phyloP scores from a whole-genome alignment of 2,329 filamentous ascomycete species.

The Claviceps spartinae region DNA sequence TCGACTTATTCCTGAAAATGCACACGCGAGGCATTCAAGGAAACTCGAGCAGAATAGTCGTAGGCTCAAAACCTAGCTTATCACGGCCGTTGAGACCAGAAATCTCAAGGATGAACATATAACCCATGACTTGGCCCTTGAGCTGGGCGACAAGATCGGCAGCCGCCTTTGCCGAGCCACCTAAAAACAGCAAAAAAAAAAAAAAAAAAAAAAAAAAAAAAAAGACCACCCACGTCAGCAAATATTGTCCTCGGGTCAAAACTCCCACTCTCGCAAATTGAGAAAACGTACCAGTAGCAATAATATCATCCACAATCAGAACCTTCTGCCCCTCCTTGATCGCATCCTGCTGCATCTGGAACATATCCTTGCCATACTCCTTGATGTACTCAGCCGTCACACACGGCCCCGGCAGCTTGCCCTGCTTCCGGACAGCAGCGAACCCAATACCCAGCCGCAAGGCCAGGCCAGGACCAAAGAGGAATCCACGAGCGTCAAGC shows the following conservation, averaged over 20 bases:
- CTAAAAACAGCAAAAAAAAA: conserved; percentile 27
- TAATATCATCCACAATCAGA: conserved; percentile 92
- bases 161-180: conserved; percentile 81
- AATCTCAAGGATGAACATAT: conserved; percentile 91
- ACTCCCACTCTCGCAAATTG: background rate
- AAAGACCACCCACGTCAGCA: background rate
- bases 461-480: conserved; percentile 85
- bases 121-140: conserved; percentile 75
- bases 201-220: too few species aligned
- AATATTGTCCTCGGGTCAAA: too few species aligned
- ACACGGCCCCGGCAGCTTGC: conserved; percentile 85
- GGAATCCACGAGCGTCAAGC: conserved; percentile 85
- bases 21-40: conserved; percentile 15
- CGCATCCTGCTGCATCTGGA: conserved; percentile 86
- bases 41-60: conserved; percentile 65
- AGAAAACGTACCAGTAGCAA: conserved; percentile 70
- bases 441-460: conserved; percentile 72
- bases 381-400: conserved; percentile 81
- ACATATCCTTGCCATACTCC: conserved; percentile 90
- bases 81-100: conserved; percentile 84
- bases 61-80: conserved; percentile 67
- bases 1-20: background rate
- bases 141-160: conserved; percentile 76
- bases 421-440: conserved; percentile 86
- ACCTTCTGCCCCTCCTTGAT: conserved; percentile 81